phyloP scores from a whole-genome alignment of 139 green algal species.

The Chlamydomonas urium region DNA sequence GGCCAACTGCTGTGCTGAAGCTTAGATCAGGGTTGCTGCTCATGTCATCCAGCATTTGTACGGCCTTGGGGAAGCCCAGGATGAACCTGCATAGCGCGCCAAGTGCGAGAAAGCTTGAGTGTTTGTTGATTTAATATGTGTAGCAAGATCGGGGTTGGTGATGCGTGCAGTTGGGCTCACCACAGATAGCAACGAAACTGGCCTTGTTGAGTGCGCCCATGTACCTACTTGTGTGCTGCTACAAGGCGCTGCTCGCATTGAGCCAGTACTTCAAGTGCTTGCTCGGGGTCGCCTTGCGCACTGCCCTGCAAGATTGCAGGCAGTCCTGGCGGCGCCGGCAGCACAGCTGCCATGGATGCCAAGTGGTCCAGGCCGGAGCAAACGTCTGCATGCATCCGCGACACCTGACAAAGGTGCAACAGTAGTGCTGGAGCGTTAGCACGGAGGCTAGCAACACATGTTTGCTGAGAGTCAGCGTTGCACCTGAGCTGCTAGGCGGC shows the following conservation, averaged over 20 bases:
- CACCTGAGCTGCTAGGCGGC: too few relatives aligned
- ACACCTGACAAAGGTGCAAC: too few relatives aligned
- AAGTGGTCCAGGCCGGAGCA: not conserved
- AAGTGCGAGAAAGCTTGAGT: not conserved
- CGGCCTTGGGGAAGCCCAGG: constrained; percentile 3
- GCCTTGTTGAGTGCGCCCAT: not conserved
- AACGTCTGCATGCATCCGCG: not conserved
- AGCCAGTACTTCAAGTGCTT: not conserved
- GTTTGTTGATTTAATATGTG: not conserved
- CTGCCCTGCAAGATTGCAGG: not conserved
- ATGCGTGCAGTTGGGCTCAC: not conserved
- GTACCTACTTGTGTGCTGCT: not conserved
- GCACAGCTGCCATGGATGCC: not conserved
- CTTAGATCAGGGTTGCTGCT: constrained; percentile 2
- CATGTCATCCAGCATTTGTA: constrained; percentile 7
- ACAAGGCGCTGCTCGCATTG: not conserved
- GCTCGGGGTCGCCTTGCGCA: not conserved
- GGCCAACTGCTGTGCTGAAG: too few relatives aligned
- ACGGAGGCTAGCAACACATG: too few relatives aligned
- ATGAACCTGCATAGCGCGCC: constrained; percentile 3
- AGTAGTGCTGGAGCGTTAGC: too few relatives aligned
- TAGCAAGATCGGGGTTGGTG: not conserved
- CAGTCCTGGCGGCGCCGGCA: not conserved
- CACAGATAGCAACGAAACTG: not conserved
- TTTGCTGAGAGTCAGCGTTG: too few relatives aligned